Evolutionary conservation across 345 rosid genomes (phyloP).

Genomic region (Bruguiera gymnorhiza): DNA sequence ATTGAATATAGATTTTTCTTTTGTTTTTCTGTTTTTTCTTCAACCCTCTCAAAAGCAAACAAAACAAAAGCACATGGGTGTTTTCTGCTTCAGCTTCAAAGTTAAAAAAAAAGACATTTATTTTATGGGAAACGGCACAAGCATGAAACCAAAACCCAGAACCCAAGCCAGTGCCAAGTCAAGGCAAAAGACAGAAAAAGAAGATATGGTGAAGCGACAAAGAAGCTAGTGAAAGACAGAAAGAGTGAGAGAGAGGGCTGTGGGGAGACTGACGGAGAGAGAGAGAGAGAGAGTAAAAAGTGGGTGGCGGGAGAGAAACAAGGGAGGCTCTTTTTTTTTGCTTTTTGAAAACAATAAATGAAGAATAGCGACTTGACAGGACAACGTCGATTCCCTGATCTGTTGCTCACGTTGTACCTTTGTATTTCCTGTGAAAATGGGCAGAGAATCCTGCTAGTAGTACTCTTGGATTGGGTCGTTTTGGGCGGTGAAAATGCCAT

Average conservation of each 20-base stretch:
- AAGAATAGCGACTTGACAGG: conserved; percentile 55
- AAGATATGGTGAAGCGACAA: background rate
- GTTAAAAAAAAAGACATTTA: background rate
- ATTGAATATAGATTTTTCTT: conserved; percentile 11
- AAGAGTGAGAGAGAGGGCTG: no score
- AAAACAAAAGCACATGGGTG: conserved; percentile 36
- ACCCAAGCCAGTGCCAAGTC: background rate
- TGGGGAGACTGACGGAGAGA: no score
- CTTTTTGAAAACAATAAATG: conserved; percentile 17
- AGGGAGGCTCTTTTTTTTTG: no score
- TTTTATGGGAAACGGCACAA: background rate
- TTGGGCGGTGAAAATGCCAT: no score
- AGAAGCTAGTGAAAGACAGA: background rate
- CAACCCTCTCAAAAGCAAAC: conserved; percentile 18
- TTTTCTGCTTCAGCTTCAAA: conserved; percentile 3
- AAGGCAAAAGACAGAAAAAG: background rate
- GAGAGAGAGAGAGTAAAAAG: background rate
- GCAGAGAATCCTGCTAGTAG: no score
- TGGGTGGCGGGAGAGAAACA: background rate
- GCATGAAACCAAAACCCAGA: background rate
- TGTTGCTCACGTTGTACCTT: background rate
- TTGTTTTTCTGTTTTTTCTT: background rate
- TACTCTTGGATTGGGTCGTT: no score
- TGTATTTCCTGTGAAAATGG: background rate
- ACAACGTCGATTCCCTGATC: conserved; percentile 33